Base-by-base conservation (phyloP, 495 filamentous ascomycete species). In the Cercophora scortea region DNA sequence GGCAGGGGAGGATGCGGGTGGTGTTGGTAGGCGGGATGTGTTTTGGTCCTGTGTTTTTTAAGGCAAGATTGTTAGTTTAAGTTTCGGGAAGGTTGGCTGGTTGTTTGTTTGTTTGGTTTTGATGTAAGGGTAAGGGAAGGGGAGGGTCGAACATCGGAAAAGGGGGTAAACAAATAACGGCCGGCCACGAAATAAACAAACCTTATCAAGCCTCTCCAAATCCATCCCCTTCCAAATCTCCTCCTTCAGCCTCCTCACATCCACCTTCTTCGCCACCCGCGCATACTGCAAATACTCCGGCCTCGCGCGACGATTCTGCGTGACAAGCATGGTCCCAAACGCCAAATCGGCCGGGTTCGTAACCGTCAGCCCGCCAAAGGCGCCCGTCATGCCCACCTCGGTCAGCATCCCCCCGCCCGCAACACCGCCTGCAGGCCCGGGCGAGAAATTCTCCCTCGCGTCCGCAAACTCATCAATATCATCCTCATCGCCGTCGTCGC, bases 221-320 rank as follows among this genome's bases (percentile, higher is more conserved):
- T 83, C 86, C 68, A 96, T 88, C 7, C 89, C 88, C 67, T 79
- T 86, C 94, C 94, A 99, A 63, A 99, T 83, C 65, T 99, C 90
- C 65, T 91, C 87, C 72, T 99, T 99, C 60, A 99, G 71, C 63
- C 90, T 74, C 46, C 92, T 77, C 0, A 97, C 90, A 62, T 99
- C 94, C n/a, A 99, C 94, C 75, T 97, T 99, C 80, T 96, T 99
- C 12, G 94, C 94, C 19, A 94, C 86, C 32, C 90, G 79, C 15
- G 94, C 94, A 66, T 96, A 99, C 64, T 95, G 88, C 32, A 99
- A 89, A 54, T 99, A 97, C 65, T 97, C 93, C 0, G 93, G 94
- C 58, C 92, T 71, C 34, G 92, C 64, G 42, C 93, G 74, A 45
- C 92, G 71, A 54, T 77, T 87, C 63, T 92, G 86, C 10, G 92